phyloP scores from a whole-genome alignment of 2,329 filamentous ascomycete species.

The Sporothrix inflata region DNA sequence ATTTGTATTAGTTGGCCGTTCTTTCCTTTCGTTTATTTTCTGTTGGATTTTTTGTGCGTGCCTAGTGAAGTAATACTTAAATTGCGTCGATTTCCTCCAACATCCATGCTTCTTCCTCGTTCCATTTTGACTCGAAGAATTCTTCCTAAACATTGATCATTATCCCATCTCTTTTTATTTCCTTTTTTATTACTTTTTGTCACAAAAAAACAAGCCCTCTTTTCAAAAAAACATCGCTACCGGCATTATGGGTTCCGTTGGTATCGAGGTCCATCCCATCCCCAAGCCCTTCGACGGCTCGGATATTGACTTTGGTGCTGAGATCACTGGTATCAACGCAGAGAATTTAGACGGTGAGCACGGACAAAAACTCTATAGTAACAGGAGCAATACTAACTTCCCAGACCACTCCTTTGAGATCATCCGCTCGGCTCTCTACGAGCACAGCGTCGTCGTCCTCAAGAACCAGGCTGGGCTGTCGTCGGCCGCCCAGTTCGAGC shows the following conservation, averaged over 20 bases:
- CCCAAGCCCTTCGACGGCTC: conserved; percentile 29
- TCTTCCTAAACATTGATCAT: too few relatives aligned
- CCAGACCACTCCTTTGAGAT: conserved; percentile 65
- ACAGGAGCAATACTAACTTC: neutral
- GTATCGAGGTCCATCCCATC: conserved; percentile 27
- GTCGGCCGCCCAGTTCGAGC: conserved; percentile 70
- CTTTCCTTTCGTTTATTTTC: neutral
- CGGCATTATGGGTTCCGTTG: conserved; percentile 30
- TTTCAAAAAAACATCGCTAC: neutral
- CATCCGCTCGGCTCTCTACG: conserved; percentile 68
- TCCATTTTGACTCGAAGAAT: too few relatives aligned
- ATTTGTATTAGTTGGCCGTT: neutral
- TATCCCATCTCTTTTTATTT: neutral
- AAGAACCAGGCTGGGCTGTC: conserved; percentile 66
- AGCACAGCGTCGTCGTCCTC: conserved; percentile 70
- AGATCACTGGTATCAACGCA: conserved; percentile 60
- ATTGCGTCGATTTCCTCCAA: too few relatives aligned
- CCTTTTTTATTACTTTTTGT: too few relatives aligned
- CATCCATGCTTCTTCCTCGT: too few relatives aligned
- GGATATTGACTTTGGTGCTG: conserved; percentile 61
- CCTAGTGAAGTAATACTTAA: too few relatives aligned
- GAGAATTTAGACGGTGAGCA: conserved; percentile 65
- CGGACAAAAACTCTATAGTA: too few relatives aligned
- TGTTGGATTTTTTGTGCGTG: too few relatives aligned
- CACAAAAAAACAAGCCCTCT: too few relatives aligned